Evolutionary conservation across 805 yeast genomes (phyloP), one percentile per base, ranked within the genome.

Genomic region (Yarrowia osloensis): DNA sequence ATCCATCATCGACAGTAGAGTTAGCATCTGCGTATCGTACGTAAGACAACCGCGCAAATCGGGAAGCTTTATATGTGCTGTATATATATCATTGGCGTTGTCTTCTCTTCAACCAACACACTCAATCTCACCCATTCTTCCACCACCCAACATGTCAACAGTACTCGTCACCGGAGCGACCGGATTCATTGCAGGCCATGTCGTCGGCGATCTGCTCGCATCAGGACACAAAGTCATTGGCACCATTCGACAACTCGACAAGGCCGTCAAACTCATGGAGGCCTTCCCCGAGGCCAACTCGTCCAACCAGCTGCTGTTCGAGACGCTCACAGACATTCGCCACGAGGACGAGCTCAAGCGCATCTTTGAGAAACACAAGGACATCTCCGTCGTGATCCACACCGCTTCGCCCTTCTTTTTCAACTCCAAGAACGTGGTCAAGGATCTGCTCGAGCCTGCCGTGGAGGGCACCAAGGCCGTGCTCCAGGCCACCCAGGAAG

Each of bases 151-250:
- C 22, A 40, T 28, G 39, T n/a, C 63, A 2, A 57, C 47, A 7
- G 28, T 79, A 33, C 76, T 81, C 31, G 78, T 81, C 19, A 76
- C 84, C 11, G 84, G 85, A 6, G 83, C 84, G 4, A 73, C 78
- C 3, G 85, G 85, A 21, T 82, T 76, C 70, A 79, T 82, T 67
- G 84, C 83, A 37, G 80, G 79, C 70, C 81, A 81, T 66, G 74
- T 80, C 33, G 73, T 81, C 40, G 74, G 69, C 22, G 44, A 44
- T 7, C 79, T 84, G 67, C 71, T 84, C 13, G 74, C 74, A 40
- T 73, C 75, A 24, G 79, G 78, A 6, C 81, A 82, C 72, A 68
- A 71, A 12, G 86, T 84, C 12, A 75, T 82, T 42, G 86, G 85
- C 22, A 79, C 86, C 2, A 85, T 82, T 4, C 75, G 87, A 63